Base-by-base conservation (phyloP, 1,139 yeast genomes). In the Blastobotrys ciferrii region DNA sequence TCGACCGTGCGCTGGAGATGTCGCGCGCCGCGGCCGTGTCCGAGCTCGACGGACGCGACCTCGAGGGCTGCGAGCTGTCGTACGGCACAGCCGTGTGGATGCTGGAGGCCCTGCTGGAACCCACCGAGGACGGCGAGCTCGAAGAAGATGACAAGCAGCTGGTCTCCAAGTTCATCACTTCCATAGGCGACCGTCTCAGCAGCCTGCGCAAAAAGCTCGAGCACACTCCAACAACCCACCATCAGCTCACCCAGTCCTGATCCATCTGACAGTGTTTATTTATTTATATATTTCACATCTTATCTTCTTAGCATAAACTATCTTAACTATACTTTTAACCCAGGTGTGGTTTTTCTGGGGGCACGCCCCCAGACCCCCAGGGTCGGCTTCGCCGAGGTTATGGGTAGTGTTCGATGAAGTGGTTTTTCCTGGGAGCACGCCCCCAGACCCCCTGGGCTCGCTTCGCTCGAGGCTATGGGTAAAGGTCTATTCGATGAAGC, bases 81-180 rank as follows among this genome's bases (percentile, higher is more conserved):
- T 92, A 92, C 64, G 87, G 95, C 6, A 87, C 96, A 0, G 85
- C 96, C 0, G 79, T 91, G 50, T 91, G 97, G 97, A 87, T 92
- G 96, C 71, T 92, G 59, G 95, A 88, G 63, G 88, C 96, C 1
- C 71, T 91, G 38, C 68, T 89, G 44, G 89, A 84, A 66, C 45
- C 54, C 5, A 69, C 58, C 12, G 48, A 45, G 23, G 48, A 49
- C 15, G 62, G 53, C 19, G 61, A 56, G 17, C 70, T 89, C 53
- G 94, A 86, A 60, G 75, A 70, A 7, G 88, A 84, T 43, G 96
- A 91, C 63, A 73, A 73, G 48, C 77, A 75, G 33, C 83, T 86
- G 70, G 87, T 91, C 49, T 88, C 84, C 61, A 83, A 82, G 65
- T 87, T 67, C 45, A 60, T 66, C 47, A 52, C 58, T 14, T 64